These are phyloP conservation scores for Penicillium robsamsonii DNA, from an alignment of 495 filamentous ascomycete genomes.

Conservation along the genomic window DNA sequence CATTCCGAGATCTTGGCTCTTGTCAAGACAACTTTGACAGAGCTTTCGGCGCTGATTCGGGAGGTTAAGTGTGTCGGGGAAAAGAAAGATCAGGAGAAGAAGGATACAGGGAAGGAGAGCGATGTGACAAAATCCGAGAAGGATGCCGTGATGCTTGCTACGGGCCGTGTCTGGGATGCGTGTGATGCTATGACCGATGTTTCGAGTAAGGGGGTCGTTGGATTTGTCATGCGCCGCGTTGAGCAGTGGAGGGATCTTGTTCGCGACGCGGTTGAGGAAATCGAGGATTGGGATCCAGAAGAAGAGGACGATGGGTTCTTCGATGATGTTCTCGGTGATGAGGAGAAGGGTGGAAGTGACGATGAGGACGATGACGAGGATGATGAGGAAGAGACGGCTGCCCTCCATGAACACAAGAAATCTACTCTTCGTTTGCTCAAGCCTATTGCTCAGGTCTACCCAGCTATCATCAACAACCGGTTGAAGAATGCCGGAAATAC, in stretches of 20 bases:
- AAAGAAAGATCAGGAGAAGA: slow-evolving; percentile 25
- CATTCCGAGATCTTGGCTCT: slow-evolving; percentile 49
- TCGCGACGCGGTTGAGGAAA: slow-evolving; percentile 75
- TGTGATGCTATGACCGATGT: slow-evolving; percentile 70
- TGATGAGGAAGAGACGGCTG: slow-evolving; percentile 30
- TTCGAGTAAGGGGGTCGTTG: slow-evolving; percentile 61
- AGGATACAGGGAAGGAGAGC: slow-evolving; percentile 24
- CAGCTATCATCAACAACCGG: slow-evolving; percentile 37
- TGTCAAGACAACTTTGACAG: slow-evolving; percentile 35
- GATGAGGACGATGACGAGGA: slow-evolving; percentile 35
- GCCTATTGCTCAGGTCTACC: slow-evolving; percentile 43
- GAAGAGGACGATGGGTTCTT: slow-evolving; percentile 54
- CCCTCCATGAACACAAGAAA: slow-evolving; percentile 40
- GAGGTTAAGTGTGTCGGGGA: slow-evolving; percentile 32
- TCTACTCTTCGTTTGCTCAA: slow-evolving; percentile 39
- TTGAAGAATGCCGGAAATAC: slow-evolving; percentile 30
- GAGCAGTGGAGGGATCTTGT: slow-evolving; percentile 68
- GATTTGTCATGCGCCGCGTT: slow-evolving; percentile 57
- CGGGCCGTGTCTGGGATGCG: slow-evolving; percentile 56
- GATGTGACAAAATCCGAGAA: slow-evolving; percentile 37
- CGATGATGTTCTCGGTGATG: slow-evolving; percentile 40
- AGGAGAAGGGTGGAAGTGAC: slow-evolving; percentile 46
- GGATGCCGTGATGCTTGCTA: slow-evolving; percentile 38
- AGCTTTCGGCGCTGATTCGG: slow-evolving; percentile 39
- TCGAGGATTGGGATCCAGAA: slow-evolving; percentile 82